Conservation (phyloP, 495 filamentous ascomycete genomes). For the Pyrenopolyporus hunteri region DNA sequence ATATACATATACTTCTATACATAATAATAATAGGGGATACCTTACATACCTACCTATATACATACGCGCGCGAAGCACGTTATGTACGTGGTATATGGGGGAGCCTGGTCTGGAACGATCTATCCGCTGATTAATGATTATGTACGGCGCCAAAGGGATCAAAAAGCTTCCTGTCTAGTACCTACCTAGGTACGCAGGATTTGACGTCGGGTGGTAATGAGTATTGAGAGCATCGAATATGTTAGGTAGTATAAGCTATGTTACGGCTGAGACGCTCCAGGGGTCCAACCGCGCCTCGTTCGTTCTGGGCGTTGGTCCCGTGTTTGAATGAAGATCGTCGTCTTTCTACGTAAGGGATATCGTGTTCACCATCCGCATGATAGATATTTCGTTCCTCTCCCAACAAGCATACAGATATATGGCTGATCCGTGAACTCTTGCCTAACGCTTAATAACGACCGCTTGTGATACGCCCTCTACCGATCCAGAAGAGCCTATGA, state of each 20-base stretch:
- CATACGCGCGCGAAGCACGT: no score
- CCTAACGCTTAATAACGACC: neutral
- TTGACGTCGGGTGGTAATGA: neutral
- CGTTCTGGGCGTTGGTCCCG: neutral
- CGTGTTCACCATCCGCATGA: neutral
- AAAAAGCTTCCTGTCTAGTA: neutral
- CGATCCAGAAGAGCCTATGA: neutral
- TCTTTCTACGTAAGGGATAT: neutral
- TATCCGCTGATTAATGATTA: conserved; percentile 20
- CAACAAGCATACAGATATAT: neutral
- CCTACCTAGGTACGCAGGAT: conserved; percentile 2
- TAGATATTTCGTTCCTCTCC: neutral
- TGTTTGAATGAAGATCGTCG: neutral
- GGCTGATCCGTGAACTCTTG: neutral
- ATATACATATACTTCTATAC: no score
- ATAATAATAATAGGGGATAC: no score
- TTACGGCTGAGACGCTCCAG: no score
- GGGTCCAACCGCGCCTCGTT: neutral
- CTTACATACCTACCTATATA: conserved; percentile 3
- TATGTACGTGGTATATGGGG: neutral
- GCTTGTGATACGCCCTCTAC: neutral
- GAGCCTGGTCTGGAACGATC: conserved; percentile 25
- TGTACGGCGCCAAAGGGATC: conserved; percentile 10
- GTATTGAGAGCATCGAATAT: neutral
- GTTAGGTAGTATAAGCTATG: no score